Evolutionary conservation across 305 asterid species (phyloP).

Genomic region (Euphrasia arctica): DNA sequence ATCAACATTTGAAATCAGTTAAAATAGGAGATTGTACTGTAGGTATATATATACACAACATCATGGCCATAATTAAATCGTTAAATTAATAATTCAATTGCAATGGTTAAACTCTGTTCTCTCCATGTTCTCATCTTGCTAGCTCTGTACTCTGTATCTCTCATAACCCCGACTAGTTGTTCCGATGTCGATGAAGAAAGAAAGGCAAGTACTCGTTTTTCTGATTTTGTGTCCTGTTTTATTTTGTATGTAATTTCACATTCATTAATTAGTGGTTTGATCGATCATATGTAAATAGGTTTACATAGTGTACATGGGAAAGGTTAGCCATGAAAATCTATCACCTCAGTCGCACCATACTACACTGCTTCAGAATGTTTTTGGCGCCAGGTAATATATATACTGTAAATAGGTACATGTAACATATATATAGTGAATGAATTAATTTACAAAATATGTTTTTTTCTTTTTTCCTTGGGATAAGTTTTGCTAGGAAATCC

Average conservation of each 20-base stretch:
- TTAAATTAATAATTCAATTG: too few relatives aligned
- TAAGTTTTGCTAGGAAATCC: constrained; percentile 10
- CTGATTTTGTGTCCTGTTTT: too few relatives aligned
- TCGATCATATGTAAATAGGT: not conserved
- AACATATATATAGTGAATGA: too few relatives aligned
- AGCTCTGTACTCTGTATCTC: constrained; percentile 16
- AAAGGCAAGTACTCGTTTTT: constrained; percentile 20
- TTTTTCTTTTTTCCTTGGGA: too few relatives aligned
- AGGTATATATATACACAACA: too few relatives aligned
- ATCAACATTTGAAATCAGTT: too few relatives aligned
- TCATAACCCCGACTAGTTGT: constrained; percentile 1
- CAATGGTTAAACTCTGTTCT: constrained; percentile 10
- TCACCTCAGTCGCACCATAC: constrained; percentile 18
- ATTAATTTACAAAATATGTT: too few relatives aligned
- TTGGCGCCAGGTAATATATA: not conserved
- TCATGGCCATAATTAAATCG: too few relatives aligned
- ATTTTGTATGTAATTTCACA: not conserved
- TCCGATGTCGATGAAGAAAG: constrained; percentile 22
- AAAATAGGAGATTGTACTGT: too few relatives aligned
- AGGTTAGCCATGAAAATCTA: constrained; percentile 1
- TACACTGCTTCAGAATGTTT: constrained; percentile 27
- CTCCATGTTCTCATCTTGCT: constrained; percentile 4
- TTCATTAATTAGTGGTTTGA: not conserved
- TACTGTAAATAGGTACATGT: not conserved
- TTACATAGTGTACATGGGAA: constrained; percentile 28